These are phyloP conservation scores for Tolypocladium amazonense DNA, from an alignment of 2,329 filamentous ascomycete species.

Conservation along the genomic window DNA sequence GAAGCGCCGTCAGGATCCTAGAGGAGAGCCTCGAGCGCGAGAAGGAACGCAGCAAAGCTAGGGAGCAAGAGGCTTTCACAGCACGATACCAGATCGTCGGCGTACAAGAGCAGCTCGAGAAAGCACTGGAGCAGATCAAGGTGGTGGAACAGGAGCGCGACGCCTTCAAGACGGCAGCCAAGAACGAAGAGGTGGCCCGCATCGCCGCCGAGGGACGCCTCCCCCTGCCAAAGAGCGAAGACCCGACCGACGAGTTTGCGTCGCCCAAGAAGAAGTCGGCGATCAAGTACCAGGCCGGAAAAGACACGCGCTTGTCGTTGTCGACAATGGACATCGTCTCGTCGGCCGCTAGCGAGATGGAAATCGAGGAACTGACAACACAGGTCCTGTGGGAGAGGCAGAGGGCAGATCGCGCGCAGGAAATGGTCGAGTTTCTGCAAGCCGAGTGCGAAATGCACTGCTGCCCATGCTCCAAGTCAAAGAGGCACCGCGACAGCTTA, in stretches of 20 bases:
- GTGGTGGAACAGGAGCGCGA: constrained; percentile 65
- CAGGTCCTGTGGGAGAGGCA: constrained; percentile 49
- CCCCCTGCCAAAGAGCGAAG: constrained; percentile 46
- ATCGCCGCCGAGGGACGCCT: constrained; percentile 63
- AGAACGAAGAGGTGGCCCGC: constrained; percentile 62
- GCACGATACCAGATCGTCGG: constrained; percentile 56
- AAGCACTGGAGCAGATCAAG: constrained; percentile 51
- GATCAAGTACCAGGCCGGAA: constrained; percentile 19
- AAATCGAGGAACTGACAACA: constrained; percentile 44
- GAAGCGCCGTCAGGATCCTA: constrained; percentile 39
- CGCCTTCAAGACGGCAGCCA: constrained; percentile 58
- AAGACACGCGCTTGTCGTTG: constrained; percentile 33
- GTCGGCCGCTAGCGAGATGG: constrained; percentile 44
- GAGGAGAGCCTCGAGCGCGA: constrained; percentile 53
- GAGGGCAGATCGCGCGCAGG: constrained; percentile 57
- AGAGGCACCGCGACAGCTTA: constrained; percentile 6
- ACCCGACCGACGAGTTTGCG: constrained; percentile 49
- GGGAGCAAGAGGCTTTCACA: constrained; percentile 60
- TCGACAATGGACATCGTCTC: constrained; percentile 40
- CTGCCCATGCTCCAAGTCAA: constrained; percentile 46
- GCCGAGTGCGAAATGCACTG: constrained; percentile 61
- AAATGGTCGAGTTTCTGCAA: constrained; percentile 66
- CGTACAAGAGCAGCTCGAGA: constrained; percentile 55
- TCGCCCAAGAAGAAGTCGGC: constrained; percentile 42
- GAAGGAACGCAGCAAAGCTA: constrained; percentile 47